Conservation (phyloP, 225 moss, liverwort and hornwort genomes). For the Marchantia polymorpha region DNA sequence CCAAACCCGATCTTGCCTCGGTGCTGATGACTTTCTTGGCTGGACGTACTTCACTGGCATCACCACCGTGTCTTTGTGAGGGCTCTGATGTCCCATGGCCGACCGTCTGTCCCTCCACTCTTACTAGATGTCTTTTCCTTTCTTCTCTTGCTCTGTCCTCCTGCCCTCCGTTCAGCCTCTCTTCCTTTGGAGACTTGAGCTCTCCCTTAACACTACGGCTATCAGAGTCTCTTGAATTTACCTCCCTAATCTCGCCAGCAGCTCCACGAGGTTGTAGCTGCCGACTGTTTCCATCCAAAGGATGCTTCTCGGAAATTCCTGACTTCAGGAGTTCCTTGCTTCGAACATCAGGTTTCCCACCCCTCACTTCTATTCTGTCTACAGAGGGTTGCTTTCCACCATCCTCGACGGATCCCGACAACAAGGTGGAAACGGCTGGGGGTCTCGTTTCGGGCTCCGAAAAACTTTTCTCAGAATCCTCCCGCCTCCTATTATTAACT, state of each 20-base stretch:
- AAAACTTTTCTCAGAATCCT: not conserved
- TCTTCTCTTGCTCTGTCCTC: slow-evolving; percentile 17
- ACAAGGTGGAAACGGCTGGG: not conserved
- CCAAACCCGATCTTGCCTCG: not conserved
- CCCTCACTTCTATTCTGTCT: not conserved
- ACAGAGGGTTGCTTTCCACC: not conserved
- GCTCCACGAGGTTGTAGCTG: not conserved
- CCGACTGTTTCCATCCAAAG: not conserved
- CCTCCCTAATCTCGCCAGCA: not conserved
- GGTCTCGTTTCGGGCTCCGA: not conserved
- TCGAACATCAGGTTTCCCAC: not conserved
- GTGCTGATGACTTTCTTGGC: not conserved
- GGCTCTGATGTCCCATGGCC: not conserved
- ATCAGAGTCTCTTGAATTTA: not conserved
- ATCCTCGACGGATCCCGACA: not conserved
- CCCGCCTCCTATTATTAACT: slow-evolving; percentile 3
- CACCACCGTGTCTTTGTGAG: not conserved
- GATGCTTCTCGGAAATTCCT: not conserved
- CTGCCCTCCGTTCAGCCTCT: not conserved
- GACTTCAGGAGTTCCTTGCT: not conserved
- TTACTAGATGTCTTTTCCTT: not conserved
- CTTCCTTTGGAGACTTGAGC: slow-evolving; percentile 4
- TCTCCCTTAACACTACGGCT: slow-evolving; percentile 4
- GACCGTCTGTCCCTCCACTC: not conserved
- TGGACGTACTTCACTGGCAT: not conserved